Percentiles rank a stretch among this genome's conserved stretches.
Evolutionary conservation across 345 rosid species (phyloP).

Genomic region (Rubroshorea leprosula): DNA sequence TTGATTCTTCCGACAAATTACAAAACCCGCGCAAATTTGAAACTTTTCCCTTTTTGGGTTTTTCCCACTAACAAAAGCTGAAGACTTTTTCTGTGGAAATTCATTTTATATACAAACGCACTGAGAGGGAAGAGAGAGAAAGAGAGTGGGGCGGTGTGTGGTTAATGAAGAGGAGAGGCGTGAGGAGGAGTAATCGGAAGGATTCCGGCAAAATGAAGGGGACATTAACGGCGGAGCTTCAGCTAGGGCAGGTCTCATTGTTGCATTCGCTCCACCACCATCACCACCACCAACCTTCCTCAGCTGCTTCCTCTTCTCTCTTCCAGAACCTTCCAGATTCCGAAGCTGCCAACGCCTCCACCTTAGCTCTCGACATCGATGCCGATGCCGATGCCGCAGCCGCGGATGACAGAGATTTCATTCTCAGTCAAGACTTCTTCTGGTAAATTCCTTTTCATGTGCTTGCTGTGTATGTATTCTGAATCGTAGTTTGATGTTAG

Average conservation of each 20-base stretch:
- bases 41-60: background rate
- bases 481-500: background rate
- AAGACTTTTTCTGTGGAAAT: background rate
- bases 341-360: constrained; percentile 25
- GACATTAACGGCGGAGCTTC: constrained; percentile 39
- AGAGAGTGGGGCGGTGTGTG: constrained; percentile 20
- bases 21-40: background rate
- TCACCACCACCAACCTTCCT: constrained; percentile 30
- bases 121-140: constrained; percentile 7
- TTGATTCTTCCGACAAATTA: background rate
- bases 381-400: constrained; percentile 27
- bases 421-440: constrained; percentile 95
- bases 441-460: constrained; percentile 40
- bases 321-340: constrained; percentile 46
- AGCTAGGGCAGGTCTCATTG: constrained; percentile 25
- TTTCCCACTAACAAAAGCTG: background rate
- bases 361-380: constrained; percentile 27
- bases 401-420: constrained; percentile 55
- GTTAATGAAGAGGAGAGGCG: constrained; percentile 40
- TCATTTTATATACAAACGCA: constrained; percentile 1
- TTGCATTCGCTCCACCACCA: constrained; percentile 22
- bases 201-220: constrained; percentile 44
- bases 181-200: constrained; percentile 23
- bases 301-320: constrained; percentile 22
- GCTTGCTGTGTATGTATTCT: background rate